Percentiles rank a stretch among this genome's conserved stretches.
Evolutionary conservation across 2,329 filamentous ascomycete genomes (phyloP).

Genomic region (Septoria petroselini): DNA sequence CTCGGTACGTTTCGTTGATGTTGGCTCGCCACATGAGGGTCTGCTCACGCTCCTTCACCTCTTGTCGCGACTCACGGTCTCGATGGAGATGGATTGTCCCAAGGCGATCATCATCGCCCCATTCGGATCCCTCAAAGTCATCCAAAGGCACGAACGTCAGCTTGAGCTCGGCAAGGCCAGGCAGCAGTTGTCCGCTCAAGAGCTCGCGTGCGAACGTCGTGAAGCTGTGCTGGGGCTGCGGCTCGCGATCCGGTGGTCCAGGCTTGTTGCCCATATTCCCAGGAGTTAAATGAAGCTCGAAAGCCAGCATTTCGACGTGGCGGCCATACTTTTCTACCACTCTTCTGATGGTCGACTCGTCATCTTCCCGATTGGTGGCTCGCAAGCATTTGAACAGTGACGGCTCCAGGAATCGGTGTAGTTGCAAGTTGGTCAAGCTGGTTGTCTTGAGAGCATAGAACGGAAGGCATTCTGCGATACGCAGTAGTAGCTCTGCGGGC

Average conservation of each 20-base stretch:
- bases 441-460: conserved; percentile 2
- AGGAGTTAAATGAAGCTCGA: conserved; percentile 6
- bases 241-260: neutral
- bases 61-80: conserved; percentile 1
- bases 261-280: neutral
- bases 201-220: neutral
- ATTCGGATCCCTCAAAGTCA: conserved; percentile 2
- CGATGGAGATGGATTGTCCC: conserved; percentile 2
- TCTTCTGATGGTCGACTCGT: neutral
- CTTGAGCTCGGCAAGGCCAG: neutral
- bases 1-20: conserved; percentile 12
- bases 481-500: conserved; percentile 6
- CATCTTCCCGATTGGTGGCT: conserved; percentile 3
- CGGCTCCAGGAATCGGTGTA: conserved; percentile 8
- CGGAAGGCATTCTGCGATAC: conserved; percentile 7
- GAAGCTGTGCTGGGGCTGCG: neutral
- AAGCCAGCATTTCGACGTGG: conserved; percentile 1
- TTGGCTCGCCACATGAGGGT: conserved; percentile 1
- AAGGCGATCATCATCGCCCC: neutral
- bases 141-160: conserved; percentile 1
- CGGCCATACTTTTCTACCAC: conserved; percentile 11
- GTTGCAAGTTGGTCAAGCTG: conserved; percentile 1
- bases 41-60: neutral
- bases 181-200: conserved; percentile 1
- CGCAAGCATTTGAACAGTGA: conserved; percentile 3